These are phyloP conservation scores for Fusarium chuoi DNA, from an alignment of 2,329 filamentous ascomycete genomes.

Conservation along the genomic window DNA sequence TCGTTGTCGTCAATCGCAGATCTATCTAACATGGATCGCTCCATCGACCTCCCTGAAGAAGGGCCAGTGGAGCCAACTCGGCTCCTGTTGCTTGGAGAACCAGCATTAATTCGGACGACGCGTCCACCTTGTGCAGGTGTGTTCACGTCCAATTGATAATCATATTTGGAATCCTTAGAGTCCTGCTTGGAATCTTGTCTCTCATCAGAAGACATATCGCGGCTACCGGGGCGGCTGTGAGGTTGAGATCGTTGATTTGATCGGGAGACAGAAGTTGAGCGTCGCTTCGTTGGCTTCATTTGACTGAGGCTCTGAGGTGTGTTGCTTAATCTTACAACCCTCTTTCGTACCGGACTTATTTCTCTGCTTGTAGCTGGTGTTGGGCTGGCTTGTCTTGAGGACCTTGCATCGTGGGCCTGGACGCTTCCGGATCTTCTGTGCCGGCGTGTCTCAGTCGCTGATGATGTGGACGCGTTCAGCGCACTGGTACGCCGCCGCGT, in stretches of 20 bases:
- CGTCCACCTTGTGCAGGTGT: slow-evolving; percentile 64
- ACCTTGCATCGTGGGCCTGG: slow-evolving; percentile 51
- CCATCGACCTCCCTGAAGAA: slow-evolving; percentile 51
- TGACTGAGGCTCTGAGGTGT: slow-evolving; percentile 58
- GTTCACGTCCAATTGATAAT: slow-evolving; percentile 57
- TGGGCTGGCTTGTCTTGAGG: slow-evolving; percentile 57
- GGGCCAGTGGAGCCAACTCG: slow-evolving; percentile 50
- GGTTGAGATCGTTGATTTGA: slow-evolving; percentile 47
- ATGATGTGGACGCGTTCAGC: slow-evolving; percentile 57
- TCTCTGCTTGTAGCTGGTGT: slow-evolving; percentile 55
- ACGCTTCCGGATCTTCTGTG: slow-evolving; percentile 60
- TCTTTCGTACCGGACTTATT: slow-evolving; percentile 64
- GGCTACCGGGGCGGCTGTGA: slow-evolving; percentile 53
- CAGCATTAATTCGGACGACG: slow-evolving; percentile 65
- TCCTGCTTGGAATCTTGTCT: slow-evolving; percentile 46
- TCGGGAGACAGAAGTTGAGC: slow-evolving; percentile 63
- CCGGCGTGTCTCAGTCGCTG: slow-evolving; percentile 56
- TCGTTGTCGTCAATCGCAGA: slow-evolving; percentile 58
- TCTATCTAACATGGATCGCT: slow-evolving; percentile 49
- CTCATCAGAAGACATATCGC: slow-evolving; percentile 56
- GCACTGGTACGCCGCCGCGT: slow-evolving; percentile 62
- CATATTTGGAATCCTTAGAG: slow-evolving; percentile 35
- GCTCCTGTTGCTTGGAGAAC: slow-evolving; percentile 60
- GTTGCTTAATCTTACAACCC: slow-evolving; percentile 67
- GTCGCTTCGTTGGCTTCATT: slow-evolving; percentile 54